Evolutionary conservation across 805 yeast species (phyloP), one percentile per base, ranked within the genome.

Genomic region (Nakazawaea ishiwadae): DNA sequence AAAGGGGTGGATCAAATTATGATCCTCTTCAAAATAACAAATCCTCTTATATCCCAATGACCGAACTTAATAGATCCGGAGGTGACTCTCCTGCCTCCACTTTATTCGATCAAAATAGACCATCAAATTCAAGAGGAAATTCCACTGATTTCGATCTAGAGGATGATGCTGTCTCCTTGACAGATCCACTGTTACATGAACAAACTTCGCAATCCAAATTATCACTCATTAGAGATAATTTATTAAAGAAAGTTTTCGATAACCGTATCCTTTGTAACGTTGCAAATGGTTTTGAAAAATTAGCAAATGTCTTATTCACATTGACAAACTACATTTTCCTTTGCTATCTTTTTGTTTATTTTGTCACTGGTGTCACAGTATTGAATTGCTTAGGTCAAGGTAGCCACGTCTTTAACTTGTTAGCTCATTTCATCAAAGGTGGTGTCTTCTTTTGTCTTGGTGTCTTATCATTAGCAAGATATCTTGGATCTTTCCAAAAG

Each of bases 341-440:
- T 37, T 60, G 78, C 35, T 79, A 69, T 50, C 74, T 79, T 39
- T 65, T 79, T 41, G 66, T 75, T 20, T 79, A 85, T 53, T 52
- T 81, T 14, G 60, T 68, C 38, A 65, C 72, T 11, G 81, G 79
- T 41, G 54, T 79, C 23, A 86, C 88, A 5, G 80, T 84, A 5
- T 84, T 85, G 33, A 75, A 73, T 40, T 56, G 81, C 31, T 60
- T 89, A 53, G 98, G 96, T 30, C 63, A 75, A 60, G 90, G 79
- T 3, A 55, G 52, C 10, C 67, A 68, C 16, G 81, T 90, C 11
- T 91, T 87, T 66, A 88, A 87, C 52, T 61, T 91, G 39, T 70
- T 91, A 44, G 99, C 99, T 1, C 99, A 91, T 62, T 87, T 88
- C 73, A 91, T 91, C 60, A 91, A 91, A 62, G 99, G 99, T 46